Conservation (phyloP, 1,284 basidiomycete species). For the Cutaneotrichosporon arboriforme region DNA sequence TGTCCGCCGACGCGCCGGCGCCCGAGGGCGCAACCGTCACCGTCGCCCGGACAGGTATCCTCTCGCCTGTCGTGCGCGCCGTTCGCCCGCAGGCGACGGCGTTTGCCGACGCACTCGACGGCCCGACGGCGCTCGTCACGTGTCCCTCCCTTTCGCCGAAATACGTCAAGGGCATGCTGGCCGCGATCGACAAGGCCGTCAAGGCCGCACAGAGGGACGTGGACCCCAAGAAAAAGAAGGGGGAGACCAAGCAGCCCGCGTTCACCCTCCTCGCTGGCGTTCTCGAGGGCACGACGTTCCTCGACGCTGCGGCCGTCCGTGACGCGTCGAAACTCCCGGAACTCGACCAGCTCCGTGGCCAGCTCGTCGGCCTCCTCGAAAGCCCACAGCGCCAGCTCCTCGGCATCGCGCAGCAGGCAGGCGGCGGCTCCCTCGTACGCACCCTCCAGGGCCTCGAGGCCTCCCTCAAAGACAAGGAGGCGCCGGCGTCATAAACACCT, state of each 20-base stretch:
- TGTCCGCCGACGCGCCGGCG: constrained; percentile 6
- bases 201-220: constrained; percentile 24
- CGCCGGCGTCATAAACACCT: constrained; percentile 6
- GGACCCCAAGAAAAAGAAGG: constrained; percentile 15
- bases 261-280: constrained; percentile 45
- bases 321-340: constrained; percentile 44
- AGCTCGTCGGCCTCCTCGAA: constrained; percentile 48
- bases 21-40: constrained; percentile 29
- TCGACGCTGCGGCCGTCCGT: constrained; percentile 24
- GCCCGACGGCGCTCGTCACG: constrained; percentile 41
- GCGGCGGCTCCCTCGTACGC: constrained; percentile 44
- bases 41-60: constrained; percentile 45
- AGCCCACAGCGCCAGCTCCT: constrained; percentile 37
- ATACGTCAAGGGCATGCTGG: constrained; percentile 40
- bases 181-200: constrained; percentile 33
- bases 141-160: constrained; percentile 44
- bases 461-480: constrained; percentile 34
- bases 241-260: constrained; percentile 30
- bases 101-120: neutral
- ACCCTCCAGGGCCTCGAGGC: constrained; percentile 47
- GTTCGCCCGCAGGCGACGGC: constrained; percentile 19
- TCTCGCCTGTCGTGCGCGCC: constrained; percentile 22
- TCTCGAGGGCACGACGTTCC: constrained; percentile 37
- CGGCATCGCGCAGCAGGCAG: constrained; percentile 41
- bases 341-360: constrained; percentile 42